These are phyloP conservation scores for Apiotrichum domesticum DNA, from an alignment of 1,284 basidiomycete species.

Conservation along the genomic window DNA sequence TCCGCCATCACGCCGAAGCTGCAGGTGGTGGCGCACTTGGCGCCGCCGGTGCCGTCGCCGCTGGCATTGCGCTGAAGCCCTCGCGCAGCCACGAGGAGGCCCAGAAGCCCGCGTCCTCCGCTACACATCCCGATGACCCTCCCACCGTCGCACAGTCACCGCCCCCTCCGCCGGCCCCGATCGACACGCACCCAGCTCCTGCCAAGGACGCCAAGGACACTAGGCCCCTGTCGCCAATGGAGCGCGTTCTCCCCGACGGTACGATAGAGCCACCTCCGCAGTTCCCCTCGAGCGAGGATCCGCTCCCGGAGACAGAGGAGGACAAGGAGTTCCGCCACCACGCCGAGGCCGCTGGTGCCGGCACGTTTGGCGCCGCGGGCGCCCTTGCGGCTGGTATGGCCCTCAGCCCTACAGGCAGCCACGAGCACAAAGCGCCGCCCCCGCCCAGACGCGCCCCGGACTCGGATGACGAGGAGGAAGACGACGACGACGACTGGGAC, in stretches of 20 bases:
- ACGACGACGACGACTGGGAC: constrained; percentile 25
- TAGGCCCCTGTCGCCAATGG: constrained; percentile 7
- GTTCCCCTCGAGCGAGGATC: constrained; percentile 22
- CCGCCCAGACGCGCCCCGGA: constrained; percentile 11
- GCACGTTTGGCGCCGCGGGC: constrained; percentile 20
- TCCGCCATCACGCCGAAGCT: constrained; percentile 16
- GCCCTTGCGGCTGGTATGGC: constrained; percentile 14
- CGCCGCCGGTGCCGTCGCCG: constrained; percentile 34
- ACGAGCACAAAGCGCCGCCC: background rate
- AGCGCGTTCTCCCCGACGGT: constrained; percentile 20
- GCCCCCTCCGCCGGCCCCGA: background rate
- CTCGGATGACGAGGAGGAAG: constrained; percentile 24
- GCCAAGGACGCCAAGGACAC: too few relatives aligned
- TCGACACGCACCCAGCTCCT: too few relatives aligned
- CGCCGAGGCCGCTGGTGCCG: constrained; percentile 1
- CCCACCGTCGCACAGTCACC: too few relatives aligned
- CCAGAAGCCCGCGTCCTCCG: too few relatives aligned
- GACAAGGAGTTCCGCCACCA: background rate
- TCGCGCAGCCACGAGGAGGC: background rate
- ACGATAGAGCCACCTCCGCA: constrained; percentile 35
- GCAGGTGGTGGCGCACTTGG: constrained; percentile 28
- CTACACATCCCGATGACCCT: too few relatives aligned
- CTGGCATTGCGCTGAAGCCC: constrained; percentile 40
- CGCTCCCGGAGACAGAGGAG: background rate
- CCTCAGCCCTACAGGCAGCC: background rate